Base-by-base conservation (phyloP, 2,329 filamentous ascomycete species). In the Ploettnerulaceae sp. region DNA sequence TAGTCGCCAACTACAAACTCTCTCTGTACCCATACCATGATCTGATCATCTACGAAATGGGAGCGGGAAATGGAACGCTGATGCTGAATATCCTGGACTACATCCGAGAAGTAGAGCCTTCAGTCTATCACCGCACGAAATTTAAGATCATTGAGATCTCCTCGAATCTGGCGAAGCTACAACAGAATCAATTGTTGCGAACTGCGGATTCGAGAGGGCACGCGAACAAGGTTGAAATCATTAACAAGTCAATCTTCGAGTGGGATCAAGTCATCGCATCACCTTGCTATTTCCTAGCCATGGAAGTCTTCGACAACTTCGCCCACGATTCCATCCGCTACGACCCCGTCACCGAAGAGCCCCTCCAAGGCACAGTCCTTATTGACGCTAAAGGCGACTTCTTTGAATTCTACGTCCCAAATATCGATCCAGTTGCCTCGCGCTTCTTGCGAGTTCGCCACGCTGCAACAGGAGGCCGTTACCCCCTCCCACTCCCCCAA, bases 231-330 rank as follows among this genome's bases (percentile, higher is more conserved):
- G 89, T 97, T 46, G 87, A 95, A 60, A 95, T 98, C 64, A 83
- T 97, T 68, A 96, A 97, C 70, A 80, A 82, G 58, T 94, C 87
- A 61, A 86, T 98, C 63, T 97, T 98, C 63, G 89, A 95, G 66
- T 98, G 93, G 91, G 73, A 84, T 55, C 79, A 79, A 36, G 87
- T 86, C 56, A 87, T 96, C n/a, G 84, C 89, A 7, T 86, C 84
- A 2, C 93, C 91, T 0, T 97, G 93, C 71, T 98, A 95, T 74
- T 97, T 98, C 73, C 79, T 98, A 32, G 93, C 91, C 34, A 85
- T 98, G 68, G 93, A 98, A 69, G 93, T 98, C 56, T 95, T 96
- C 62, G 93, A 98, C 72, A 98, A 98, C 70, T 97, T 98, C 65
- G 83, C 89, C 26, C 94, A 98, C 71, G 93, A 98, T 69, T 79